phyloP scores from a whole-genome alignment of 140 eudicot species.

The Artemisia princeps region DNA sequence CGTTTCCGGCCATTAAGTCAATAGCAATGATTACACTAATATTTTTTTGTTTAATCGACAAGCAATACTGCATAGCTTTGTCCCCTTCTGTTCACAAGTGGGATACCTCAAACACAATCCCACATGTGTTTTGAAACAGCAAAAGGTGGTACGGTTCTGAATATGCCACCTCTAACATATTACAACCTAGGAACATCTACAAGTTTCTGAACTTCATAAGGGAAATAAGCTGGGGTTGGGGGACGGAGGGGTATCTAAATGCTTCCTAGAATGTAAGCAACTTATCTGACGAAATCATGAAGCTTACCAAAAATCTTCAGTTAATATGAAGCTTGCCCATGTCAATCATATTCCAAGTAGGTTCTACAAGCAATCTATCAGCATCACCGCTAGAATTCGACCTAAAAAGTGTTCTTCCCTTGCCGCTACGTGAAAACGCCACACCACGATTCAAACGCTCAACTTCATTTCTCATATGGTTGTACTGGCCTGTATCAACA shows the following conservation, averaged over 20 bases:
- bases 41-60: not conserved
- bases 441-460: slow-evolving; percentile 46
- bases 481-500: slow-evolving; percentile 48
- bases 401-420: slow-evolving; percentile 29
- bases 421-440: slow-evolving; percentile 26
- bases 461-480: slow-evolving; percentile 42
- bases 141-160: not conserved
- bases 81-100: slow-evolving; percentile 19
- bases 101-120: slow-evolving; percentile 17
- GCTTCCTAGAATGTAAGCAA: slow-evolving; percentile 25
- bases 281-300: slow-evolving; percentile 3
- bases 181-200: no score
- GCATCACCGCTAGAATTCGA: slow-evolving; percentile 35
- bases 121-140: not conserved
- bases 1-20: not conserved
- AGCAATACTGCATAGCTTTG: slow-evolving; percentile 13
- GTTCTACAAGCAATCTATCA: slow-evolving; percentile 33
- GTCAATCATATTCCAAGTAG: slow-evolving; percentile 48
- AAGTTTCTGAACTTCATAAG: no score
- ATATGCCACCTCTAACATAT: no score
- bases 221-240: no score
- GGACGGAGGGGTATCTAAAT: not conserved
- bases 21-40: not conserved
- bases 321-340: slow-evolving; percentile 58
- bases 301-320: slow-evolving; percentile 31